phyloP scores from a whole-genome alignment of 768 basidiomycete species.

The Termitomyces sp. region DNA sequence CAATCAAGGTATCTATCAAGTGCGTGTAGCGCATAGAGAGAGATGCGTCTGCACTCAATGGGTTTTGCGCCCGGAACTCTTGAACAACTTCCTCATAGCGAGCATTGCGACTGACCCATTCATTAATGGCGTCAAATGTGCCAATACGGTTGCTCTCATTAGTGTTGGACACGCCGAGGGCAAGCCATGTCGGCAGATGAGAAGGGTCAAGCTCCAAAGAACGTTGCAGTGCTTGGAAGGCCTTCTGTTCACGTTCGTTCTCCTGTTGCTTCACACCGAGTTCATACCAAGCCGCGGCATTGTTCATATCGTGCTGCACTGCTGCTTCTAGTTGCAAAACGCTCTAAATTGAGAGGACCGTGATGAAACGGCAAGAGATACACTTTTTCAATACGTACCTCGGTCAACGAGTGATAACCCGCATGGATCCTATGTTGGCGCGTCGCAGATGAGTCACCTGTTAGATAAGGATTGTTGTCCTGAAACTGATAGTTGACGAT shows the following conservation, averaged over 20 bases:
- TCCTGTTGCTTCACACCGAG: constrained; percentile 97
- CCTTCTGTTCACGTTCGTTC: constrained; percentile 91
- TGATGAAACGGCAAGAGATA: constrained; percentile 9
- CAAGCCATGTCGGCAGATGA: constrained; percentile 80
- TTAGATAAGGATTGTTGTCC: constrained; percentile 69
- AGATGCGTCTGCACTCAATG: constrained; percentile 21
- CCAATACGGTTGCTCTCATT: constrained; percentile 77
- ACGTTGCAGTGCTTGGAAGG: constrained; percentile 76
- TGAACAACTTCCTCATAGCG: constrained; percentile 43
- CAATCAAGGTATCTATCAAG: constrained; percentile 74
- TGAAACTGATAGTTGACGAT: constrained; percentile 67
- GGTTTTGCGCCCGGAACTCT: constrained; percentile 28
- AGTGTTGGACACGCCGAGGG: constrained; percentile 83
- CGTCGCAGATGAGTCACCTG: constrained; percentile 52
- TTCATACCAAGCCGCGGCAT: constrained; percentile 79
- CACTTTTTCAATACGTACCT: constrained; percentile 27
- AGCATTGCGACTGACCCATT: constrained; percentile 73
- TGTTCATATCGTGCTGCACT: constrained; percentile 70
- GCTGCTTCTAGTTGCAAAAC: constrained; percentile 86
- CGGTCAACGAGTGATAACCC: constrained; percentile 29
- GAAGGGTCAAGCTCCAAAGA: constrained; percentile 77
- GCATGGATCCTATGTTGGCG: constrained; percentile 38
- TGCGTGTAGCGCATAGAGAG: constrained; percentile 37
- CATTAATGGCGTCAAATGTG: constrained; percentile 75
- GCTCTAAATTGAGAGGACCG: constrained; percentile 41